A percentile compares a stretch with the other conserved stretches of the same genome.
Evolutionary conservation across 495 filamentous ascomycete species (phyloP).

Genomic region (Xylaria sp.): DNA sequence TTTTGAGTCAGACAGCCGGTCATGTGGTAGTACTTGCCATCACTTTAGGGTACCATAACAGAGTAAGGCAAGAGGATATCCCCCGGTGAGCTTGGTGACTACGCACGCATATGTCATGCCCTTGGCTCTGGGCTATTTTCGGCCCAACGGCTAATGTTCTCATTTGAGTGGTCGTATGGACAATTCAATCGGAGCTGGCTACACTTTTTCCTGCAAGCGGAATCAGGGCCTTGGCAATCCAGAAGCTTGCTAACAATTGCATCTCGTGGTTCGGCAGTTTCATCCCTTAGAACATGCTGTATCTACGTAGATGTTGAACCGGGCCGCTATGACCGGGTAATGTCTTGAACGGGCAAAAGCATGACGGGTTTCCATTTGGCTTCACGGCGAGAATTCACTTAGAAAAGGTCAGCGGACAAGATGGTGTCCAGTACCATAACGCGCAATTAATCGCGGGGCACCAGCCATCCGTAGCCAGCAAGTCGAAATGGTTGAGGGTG

Average conservation of each 20-base stretch:
- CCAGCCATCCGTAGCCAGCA: background rate
- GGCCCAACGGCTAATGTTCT: constrained; percentile 15
- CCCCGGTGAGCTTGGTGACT: background rate
- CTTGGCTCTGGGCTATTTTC: background rate
- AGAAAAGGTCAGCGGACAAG: background rate
- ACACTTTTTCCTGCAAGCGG: background rate
- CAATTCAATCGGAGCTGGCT: background rate
- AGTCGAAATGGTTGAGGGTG: constrained; percentile 5
- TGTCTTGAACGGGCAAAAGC: constrained; percentile 12
- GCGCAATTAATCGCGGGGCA: constrained; percentile 16
- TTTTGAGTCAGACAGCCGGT: constrained; percentile 7
- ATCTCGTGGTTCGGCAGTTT: constrained; percentile 15
- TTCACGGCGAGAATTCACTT: background rate
- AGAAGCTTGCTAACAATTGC: background rate
- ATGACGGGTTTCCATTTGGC: background rate
- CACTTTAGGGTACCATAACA: background rate
- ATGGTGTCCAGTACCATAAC: constrained; percentile 4
- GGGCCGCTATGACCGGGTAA: constrained; percentile 20
- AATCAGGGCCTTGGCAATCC: background rate
- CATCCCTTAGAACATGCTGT: constrained; percentile 1
- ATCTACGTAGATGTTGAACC: constrained; percentile 8
- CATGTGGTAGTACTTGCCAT: constrained; percentile 5
- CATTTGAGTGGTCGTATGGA: background rate
- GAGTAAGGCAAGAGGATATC: background rate
- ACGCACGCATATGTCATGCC: background rate